Evolutionary conservation across 768 basidiomycete species (phyloP), one percentile per base, ranked within the genome.

Genomic region (Rubroboletus satanas): DNA sequence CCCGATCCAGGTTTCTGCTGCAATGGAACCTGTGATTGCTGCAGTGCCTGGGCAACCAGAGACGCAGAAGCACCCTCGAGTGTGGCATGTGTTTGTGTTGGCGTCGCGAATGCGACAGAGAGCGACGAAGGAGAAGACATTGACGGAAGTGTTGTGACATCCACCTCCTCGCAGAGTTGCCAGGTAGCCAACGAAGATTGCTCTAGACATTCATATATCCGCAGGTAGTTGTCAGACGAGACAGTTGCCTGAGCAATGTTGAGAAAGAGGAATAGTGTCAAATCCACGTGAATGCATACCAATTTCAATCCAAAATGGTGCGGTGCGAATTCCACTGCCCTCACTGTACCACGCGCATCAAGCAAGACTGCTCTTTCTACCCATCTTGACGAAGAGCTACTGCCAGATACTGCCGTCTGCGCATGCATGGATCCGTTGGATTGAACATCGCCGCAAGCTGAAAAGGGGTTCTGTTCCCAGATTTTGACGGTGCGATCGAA

Each of bases 401-500:
- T 67, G 4, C 60, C 47, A 23, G 60, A 42, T 2, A 45, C 50
- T 14, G 52, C 37, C 23, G 55, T 38, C 45, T 57, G 64, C 18
- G 50, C 26, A n/a, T 60, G 49, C 46, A 44, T n/a, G 11, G 64
- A 49, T 38, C 65, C 64, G 31, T 63, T 71, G n/a, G 60, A 36
- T 26, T 70, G 63, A 12, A 63, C 58, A 9, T 66, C 66, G 32
- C 61, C 61, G 2, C 68, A 59, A 8, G 72, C 70, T 18, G 66
- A 55, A 44, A 70, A 67, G 11, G 68, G 60, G 0, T 73, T 74
- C 70, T 90, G 83, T 66, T 95, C 91, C 93, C 93, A 98, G 15
- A 99, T 81, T 71, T 95, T 91, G 52, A 94, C 90, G 0, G 90
- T 90, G 26, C 95, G 81, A 72, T 98, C 96, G 63, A 94, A 93